Evolutionary conservation across 768 basidiomycete species (phyloP), one percentile per base, ranked within the genome.

Genomic region (Naganishia vishniacii): DNA sequence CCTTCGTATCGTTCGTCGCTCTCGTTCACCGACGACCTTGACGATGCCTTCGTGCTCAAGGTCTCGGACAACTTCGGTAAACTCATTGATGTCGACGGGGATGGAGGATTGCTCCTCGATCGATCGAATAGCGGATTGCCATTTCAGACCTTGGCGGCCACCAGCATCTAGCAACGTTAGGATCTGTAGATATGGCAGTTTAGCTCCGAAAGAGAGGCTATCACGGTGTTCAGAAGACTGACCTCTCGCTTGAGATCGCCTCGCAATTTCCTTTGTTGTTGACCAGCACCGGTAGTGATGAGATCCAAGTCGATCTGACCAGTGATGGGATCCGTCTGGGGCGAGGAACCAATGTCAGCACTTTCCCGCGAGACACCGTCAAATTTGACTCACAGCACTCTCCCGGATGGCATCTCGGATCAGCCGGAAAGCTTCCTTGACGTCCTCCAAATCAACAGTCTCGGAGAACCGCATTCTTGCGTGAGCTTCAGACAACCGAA

Each of bases 381-480:
- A n/a, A n/a, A n/a, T n/a, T n/a, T n/a, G n/a, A 73, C 77, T 72
- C 64, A 78, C 77, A 7, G 78, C 78, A 72, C 74, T 76, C 66
- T 93, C 91, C 71, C 90, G 85, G 78, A 99, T 88, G 4, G 94
- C 95, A 75, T 94, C 91, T 48, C 90, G 85, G 87, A 99, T 98
- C 70, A 99, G 83, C n/a, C 95, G 82, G 72, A 83, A 85, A 0
- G 94, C 92, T 77, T 98, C 95, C 66, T 83, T 81, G 31, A 98
- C 95, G 72, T 98, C 95, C 60, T 81, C 78, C 47, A 89, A 78
- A 72, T 93, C 89, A 41, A 99, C 94, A 59, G 83, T 83, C n/a
- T 85, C 81, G 20, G 87, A 88, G 77, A 95, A 88, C 0, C 92
- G 84, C 95, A 98, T 97, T 32, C 93, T 83, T 4, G 95, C 93